phyloP scores from a whole-genome alignment of 2,329 filamentous ascomycete genomes.

The Graphiopsis chlorocephala region DNA sequence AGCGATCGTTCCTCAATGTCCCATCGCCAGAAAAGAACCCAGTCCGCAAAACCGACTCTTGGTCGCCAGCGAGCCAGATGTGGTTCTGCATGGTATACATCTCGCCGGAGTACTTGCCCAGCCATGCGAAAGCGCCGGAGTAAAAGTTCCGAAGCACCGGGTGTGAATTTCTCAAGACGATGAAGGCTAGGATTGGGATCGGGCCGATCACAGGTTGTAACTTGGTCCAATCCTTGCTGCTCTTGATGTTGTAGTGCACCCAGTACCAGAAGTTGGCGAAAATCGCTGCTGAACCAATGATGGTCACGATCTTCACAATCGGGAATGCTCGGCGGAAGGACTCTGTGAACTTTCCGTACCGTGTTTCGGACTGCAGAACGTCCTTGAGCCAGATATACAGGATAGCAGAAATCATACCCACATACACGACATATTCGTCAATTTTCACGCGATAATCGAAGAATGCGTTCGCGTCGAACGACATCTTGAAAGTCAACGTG shows the following conservation, averaged over 20 bases:
- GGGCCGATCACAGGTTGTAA: slow-evolving; percentile 55
- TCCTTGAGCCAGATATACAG: slow-evolving; percentile 36
- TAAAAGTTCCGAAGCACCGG: slow-evolving; percentile 42
- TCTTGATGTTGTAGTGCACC: slow-evolving; percentile 30
- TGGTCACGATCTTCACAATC: slow-evolving; percentile 15
- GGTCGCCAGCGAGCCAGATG: slow-evolving; percentile 60
- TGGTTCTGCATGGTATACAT: slow-evolving; percentile 61
- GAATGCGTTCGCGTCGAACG: slow-evolving; percentile 50
- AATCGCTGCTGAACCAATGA: slow-evolving; percentile 6
- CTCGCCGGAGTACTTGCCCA: slow-evolving; percentile 59
- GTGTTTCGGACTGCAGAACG: slow-evolving; percentile 18
- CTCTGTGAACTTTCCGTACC: slow-evolving; percentile 4
- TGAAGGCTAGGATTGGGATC: slow-evolving; percentile 53
- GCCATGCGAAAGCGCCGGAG: slow-evolving; percentile 50
- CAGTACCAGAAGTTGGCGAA: slow-evolving; percentile 31
- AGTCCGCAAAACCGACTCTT: slow-evolving; percentile 49
- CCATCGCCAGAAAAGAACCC: slow-evolving; percentile 32
- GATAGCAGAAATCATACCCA: slow-evolving; percentile 54
- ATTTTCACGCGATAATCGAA: slow-evolving; percentile 49
- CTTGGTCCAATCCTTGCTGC: slow-evolving; percentile 48
- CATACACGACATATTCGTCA: slow-evolving; percentile 56
- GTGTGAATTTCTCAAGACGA: slow-evolving; percentile 53
- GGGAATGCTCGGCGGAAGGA: slow-evolving; percentile 24
- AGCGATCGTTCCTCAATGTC: slow-evolving; percentile 30
- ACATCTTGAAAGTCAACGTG: slow-evolving; percentile 44